Base-by-base conservation (phyloP, 148 eudicot species). In the Fagopyrum esculentum region DNA sequence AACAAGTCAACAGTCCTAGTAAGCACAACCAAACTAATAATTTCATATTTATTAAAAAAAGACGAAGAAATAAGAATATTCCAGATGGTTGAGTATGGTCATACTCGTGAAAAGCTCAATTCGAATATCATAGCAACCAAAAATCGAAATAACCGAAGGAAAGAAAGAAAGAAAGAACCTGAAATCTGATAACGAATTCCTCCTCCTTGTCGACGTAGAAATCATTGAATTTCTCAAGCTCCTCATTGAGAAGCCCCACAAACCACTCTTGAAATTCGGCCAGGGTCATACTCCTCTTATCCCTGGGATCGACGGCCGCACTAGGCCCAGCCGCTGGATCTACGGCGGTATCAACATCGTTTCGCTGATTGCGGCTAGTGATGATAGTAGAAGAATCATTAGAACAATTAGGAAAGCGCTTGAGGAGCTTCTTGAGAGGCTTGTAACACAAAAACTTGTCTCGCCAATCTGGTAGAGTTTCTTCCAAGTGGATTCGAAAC, bases 181-280 rank as follows among this genome's bases (percentile, higher is more conserved):
- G 97, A 76, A 91, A 87, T 45, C 94, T 90, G 74, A 93, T 91
- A 72, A 93, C 81, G 76, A 91, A 86, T 4, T 89, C 97, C 77
- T 89, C 97, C 79, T 93, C 98, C 79, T 91, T 91, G 63, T 90
- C 98, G 68, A 93, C 95, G 79, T 89, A 93, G 80, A 93, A 93
- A 86, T 93, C 97, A 84, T 93, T 91, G 77, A 93, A 89, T 83
- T 93, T 93, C 8, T 93, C 95, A 74, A 93, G 88, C 71, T 93
- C 97, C 56, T 89, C 89, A 80, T 77, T 84, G 17, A 93, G 86
- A 55, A 93, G 82, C 75, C 81, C 83, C 22, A 93, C 86, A 73
- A 93, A 93, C 98, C 98, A 89, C 60, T 80, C 85, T 75, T 90
- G 91, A n/a, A 92, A 87, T 78, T 80, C 85, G 22, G 76, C 83